Evolutionary conservation across 1,284 basidiomycete species (phyloP), one percentile per base, ranked within the genome.

Genomic region (Irpex lacteus): DNA sequence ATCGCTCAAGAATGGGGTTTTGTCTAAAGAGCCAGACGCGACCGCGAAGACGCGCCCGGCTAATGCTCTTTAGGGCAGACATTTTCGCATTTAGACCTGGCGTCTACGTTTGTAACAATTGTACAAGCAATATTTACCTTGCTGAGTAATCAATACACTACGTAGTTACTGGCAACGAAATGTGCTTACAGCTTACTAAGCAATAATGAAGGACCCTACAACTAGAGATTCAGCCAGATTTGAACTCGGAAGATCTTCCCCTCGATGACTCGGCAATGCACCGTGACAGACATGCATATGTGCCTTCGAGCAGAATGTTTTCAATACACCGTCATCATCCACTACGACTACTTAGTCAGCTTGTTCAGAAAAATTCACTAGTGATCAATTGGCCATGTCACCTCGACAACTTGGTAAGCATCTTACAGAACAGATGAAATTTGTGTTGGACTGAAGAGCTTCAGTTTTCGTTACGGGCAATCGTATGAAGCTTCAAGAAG

Each of bases 391-490:
- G 40, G 40, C 40, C 40, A 26, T 26, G 26, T 26, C 63, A 7
- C 38, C 61, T 19, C 61, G 60, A 15, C 59, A 62, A 57, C 60
- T 65, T 44, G 57, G 64, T 65, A 60, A 19, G 64, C 52, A 18
- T 47, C 32, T 50, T 38, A 58, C 36, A 13, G 53, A 26, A 54
- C 53, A 11, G 26, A 19, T 32, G 53, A 15, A 54, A 2, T n/a
- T 57, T 36, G 5, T 38, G 18, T 26, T 21, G 4, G 11, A 1
- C 57, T 59, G 8, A 58, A 38, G 36, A 5, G 18, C 38, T 19
- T 9, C 63, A 95, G 94, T 90, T 34, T 98, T 98, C 74, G 94
- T 98, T 18, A 98, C 96, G 1, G 95, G 96, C 52, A 98, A 98
- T 75, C 86, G 89, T 38, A 96, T 97, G 82, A 99, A 99, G 78